Evolutionary conservation across 2,329 filamentous ascomycete genomes (phyloP).

Genomic region (Botrytis paeoniae): DNA sequence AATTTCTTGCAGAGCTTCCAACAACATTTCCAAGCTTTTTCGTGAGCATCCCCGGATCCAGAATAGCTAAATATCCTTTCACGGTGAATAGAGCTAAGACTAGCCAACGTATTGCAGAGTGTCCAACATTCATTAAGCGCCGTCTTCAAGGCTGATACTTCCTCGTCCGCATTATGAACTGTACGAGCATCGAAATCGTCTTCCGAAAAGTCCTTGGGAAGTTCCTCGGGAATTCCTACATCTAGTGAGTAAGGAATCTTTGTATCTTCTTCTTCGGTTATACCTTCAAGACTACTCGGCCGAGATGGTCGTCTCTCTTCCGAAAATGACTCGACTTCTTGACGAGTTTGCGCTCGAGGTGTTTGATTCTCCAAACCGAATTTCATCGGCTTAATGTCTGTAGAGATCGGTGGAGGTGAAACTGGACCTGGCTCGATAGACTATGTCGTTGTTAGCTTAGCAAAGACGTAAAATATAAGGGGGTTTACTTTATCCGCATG

Average conservation of each 20-base stretch:
- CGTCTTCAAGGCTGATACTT: slow-evolving; percentile 66
- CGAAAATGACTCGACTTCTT: slow-evolving; percentile 62
- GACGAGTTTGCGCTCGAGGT: slow-evolving; percentile 76
- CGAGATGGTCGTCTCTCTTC: slow-evolving; percentile 52
- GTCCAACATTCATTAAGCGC: slow-evolving; percentile 91
- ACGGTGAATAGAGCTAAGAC: slow-evolving; percentile 78
- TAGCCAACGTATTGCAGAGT: slow-evolving; percentile 85
- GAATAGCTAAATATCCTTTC: slow-evolving; percentile 74
- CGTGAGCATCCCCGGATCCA: slow-evolving; percentile 72
- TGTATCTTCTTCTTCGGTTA: slow-evolving; percentile 32
- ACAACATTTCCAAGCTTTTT: slow-evolving; percentile 89
- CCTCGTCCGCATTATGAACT: slow-evolving; percentile 50
- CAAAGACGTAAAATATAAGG: background rate
- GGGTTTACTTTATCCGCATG: slow-evolving; percentile 30
- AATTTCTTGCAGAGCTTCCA: slow-evolving; percentile 90
- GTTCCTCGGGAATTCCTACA: slow-evolving; percentile 41
- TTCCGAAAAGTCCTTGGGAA: slow-evolving; percentile 44
- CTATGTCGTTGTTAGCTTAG: slow-evolving; percentile 22
- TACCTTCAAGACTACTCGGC: slow-evolving; percentile 71
- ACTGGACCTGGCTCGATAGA: slow-evolving; percentile 32
- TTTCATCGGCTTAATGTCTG: slow-evolving; percentile 63
- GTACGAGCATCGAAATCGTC: slow-evolving; percentile 47
- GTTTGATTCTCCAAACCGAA: slow-evolving; percentile 71
- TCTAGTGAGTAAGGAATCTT: slow-evolving; percentile 31
- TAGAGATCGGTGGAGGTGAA: slow-evolving; percentile 70